phyloP scores from a whole-genome alignment of 805 yeast genomes.

The Lipomyces spencermartinsiae region DNA sequence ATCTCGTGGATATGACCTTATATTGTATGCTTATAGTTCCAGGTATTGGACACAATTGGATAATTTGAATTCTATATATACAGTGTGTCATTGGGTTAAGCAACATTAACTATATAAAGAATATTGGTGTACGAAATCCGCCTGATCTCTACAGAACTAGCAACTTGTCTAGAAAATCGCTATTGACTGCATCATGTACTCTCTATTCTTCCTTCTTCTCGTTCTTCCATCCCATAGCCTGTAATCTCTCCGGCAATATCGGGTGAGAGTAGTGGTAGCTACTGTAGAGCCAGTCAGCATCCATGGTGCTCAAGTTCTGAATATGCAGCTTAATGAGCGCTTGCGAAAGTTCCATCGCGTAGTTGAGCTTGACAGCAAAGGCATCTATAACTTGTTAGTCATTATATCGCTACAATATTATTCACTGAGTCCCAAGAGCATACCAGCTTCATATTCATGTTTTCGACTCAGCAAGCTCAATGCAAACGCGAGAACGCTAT shows the following conservation, averaged over 20 bases:
- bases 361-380: slow-evolving; percentile 73
- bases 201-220: slow-evolving; percentile 32
- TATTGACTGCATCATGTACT: neutral
- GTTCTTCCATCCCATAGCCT: slow-evolving; percentile 60
- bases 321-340: slow-evolving; percentile 78
- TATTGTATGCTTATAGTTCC: neutral
- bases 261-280: slow-evolving; percentile 93
- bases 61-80: neutral
- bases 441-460: slow-evolving; percentile 94
- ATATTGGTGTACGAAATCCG: neutral
- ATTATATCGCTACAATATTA: neutral
- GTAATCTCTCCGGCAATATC: slow-evolving; percentile 83
- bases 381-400: slow-evolving; percentile 27
- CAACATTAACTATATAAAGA: neutral
- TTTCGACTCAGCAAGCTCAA: slow-evolving; percentile 78
- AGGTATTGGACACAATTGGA: neutral
- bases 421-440: slow-evolving; percentile 47
- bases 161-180: neutral
- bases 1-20: neutral
- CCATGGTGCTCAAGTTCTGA: slow-evolving; percentile 83
- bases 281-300: slow-evolving; percentile 88
- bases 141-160: neutral
- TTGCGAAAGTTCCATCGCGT: slow-evolving; percentile 66
- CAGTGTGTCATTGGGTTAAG: neutral
- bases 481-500: slow-evolving; percentile 67